phyloP scores from a whole-genome alignment of 2,329 filamentous ascomycete genomes.

The Huntiella decipiens region DNA sequence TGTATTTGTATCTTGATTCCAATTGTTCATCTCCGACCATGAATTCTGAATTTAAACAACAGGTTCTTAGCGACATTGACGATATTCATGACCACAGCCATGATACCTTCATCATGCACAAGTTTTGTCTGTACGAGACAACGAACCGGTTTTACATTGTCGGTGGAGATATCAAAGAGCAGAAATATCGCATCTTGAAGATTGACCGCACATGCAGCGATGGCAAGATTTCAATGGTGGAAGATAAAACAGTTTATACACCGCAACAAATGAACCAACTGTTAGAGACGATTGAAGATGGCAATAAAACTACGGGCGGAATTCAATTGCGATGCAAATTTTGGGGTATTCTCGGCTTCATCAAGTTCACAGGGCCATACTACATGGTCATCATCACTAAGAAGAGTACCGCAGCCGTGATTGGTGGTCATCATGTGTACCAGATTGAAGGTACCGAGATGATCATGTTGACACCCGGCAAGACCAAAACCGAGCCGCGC shows the following conservation, averaged over 20 bases:
- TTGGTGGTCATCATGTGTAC: conserved; percentile 90
- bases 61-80: too few species aligned
- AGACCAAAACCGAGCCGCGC: conserved; percentile 54
- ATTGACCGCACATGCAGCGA: conserved; percentile 75
- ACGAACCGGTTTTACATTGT: conserved; percentile 86
- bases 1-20: too few species aligned
- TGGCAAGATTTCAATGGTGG: conserved; percentile 60
- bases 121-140: conserved; percentile 95
- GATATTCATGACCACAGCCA: not conserved
- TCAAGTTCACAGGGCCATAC: conserved; percentile 84
- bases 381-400: conserved; percentile 97
- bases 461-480: conserved; percentile 62
- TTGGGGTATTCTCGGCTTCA: conserved; percentile 89
- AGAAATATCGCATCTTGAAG: conserved; percentile 76
- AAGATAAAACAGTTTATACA: conserved; percentile 89
- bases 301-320: conserved; percentile 77
- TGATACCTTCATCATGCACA: conserved; percentile 42
- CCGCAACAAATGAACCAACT: conserved; percentile 83
- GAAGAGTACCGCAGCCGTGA: conserved; percentile 84
- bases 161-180: conserved; percentile 77
- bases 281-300: conserved; percentile 86
- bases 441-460: conserved; percentile 88
- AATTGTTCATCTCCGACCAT: too few species aligned
- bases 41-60: too few species aligned
- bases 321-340: conserved; percentile 76